Evolutionary conservation across 2,329 filamentous ascomycete species (phyloP).

Genomic region (Drechslerella coelobrocha): DNA sequence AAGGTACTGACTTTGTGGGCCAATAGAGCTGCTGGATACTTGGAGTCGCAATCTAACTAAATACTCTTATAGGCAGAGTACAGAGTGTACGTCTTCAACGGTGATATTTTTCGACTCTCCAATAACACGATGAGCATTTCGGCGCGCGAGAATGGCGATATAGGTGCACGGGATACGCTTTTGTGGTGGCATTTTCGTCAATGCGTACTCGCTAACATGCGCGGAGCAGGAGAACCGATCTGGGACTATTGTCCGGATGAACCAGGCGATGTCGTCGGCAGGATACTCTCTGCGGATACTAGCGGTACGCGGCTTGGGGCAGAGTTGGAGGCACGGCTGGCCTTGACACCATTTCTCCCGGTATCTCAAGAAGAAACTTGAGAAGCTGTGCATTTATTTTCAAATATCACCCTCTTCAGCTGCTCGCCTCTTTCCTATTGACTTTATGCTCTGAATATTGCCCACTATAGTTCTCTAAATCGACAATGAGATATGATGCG

Average conservation of each 20-base stretch:
- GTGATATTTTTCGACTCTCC: neutral
- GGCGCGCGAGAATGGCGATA: neutral
- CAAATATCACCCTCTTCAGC: too few species aligned
- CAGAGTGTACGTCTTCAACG: neutral
- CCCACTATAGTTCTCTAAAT: too few species aligned
- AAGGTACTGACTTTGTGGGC: too few species aligned
- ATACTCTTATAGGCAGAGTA: neutral
- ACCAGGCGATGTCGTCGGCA: neutral
- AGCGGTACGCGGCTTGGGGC: neutral
- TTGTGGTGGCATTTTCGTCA: neutral
- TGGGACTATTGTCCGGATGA: neutral
- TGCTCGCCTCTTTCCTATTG: too few species aligned
- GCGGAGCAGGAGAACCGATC: constrained; percentile 53
- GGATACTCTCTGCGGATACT: neutral
- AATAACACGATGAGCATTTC: neutral
- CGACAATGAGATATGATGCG: too few species aligned
- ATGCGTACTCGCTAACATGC: constrained; percentile 53
- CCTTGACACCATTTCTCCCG: neutral
- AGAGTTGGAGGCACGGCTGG: neutral
- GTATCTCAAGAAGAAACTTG: neutral
- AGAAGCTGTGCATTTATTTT: too few species aligned
- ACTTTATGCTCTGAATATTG: too few species aligned
- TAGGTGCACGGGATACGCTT: neutral
- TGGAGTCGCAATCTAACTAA: too few species aligned
- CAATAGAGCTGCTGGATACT: too few species aligned